A percentile compares a stretch with the other conserved stretches of the same genome.
Evolutionary conservation across 2,329 filamentous ascomycete genomes (phyloP).

Genomic region (Monosporascus sp.): DNA sequence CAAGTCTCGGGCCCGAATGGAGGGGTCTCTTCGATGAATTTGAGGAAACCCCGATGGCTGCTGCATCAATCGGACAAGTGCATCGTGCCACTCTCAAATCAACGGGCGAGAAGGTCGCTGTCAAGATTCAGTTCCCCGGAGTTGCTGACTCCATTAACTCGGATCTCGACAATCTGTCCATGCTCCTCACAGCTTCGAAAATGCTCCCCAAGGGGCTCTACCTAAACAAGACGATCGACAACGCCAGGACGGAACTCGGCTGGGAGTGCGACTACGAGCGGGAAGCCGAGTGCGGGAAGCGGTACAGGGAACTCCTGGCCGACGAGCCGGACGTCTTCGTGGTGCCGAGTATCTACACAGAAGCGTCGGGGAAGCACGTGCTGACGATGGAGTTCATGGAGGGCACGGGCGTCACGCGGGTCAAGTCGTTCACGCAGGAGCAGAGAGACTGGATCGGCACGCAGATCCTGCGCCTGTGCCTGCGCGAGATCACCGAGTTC

Average conservation of each 20-base stretch:
- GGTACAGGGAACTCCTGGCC: slow-evolving; percentile 73
- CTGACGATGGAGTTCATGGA: slow-evolving; percentile 91
- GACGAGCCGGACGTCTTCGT: slow-evolving; percentile 69
- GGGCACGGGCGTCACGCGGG: slow-evolving; percentile 79
- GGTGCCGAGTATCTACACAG: slow-evolving; percentile 70
- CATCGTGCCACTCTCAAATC: slow-evolving; percentile 78
- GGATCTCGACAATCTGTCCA: slow-evolving; percentile 86
- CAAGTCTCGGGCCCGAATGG: slow-evolving; percentile 81
- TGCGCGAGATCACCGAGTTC: slow-evolving; percentile 92
- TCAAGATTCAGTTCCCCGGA: slow-evolving; percentile 97
- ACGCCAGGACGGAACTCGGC: slow-evolving; percentile 82
- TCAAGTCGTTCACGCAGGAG: slow-evolving; percentile 66
- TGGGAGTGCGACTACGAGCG: slow-evolving; percentile 97
- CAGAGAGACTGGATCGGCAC: slow-evolving; percentile 96
- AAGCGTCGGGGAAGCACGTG: slow-evolving; percentile 80
- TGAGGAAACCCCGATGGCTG: slow-evolving; percentile 86
- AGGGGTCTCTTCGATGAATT: slow-evolving; percentile 77
- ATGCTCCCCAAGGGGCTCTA: slow-evolving; percentile 89
- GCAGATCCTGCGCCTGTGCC: slow-evolving; percentile 83
- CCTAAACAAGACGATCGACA: slow-evolving; percentile 94
- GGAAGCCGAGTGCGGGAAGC: slow-evolving; percentile 74
- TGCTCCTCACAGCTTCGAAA: slow-evolving; percentile 84
- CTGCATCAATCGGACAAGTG: slow-evolving; percentile 95
- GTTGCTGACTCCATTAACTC: slow-evolving; percentile 95
- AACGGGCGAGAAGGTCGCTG: slow-evolving; percentile 72